Base-by-base conservation (phyloP, 2,329 filamentous ascomycete species). In the Beauveria brongniartii region DNA sequence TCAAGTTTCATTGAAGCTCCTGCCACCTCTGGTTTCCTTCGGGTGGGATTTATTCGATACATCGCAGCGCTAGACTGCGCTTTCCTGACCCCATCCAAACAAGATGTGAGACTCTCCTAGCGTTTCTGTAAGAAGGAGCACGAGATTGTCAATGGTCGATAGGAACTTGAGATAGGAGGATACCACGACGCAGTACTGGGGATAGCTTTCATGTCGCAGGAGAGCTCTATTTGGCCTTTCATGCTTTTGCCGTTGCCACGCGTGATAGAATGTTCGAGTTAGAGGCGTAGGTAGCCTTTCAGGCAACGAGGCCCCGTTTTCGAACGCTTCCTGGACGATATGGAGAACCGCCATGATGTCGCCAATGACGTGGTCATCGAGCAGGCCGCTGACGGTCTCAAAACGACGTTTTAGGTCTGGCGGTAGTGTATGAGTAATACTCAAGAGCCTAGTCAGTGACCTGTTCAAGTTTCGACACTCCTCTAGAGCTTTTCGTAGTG, bases 301-400 rank as follows among this genome's bases (percentile, higher is more conserved):
- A 0, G 80, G 79, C 1, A 80, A 64, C 1, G 80, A 72, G n/a
- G 75, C 74, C 0, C 77, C 79, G 0, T 77, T 80, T 34, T 76
- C 73, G 6, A 82, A 65, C 1, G 77, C 69, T 52, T 80, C 78
- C 55, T 79, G 77, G 4, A 79, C 66, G 3, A 81, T 72, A 1
- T 69, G 70, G 1, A 82, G 65, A 4, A 81, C 77, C 1, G 77
- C 77, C 79, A 82, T 82, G 54, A 79, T 64, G 30, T 80, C 79
- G 3, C 75, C 78, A 6, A 82, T 75, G 18, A 70, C 70, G 2
- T 70, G 69, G n/a, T 80, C 73, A 30, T 78, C 75, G 0, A 76
- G 65, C 0, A 80, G 66, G 1, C 78, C 78, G 0, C 70, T 69
- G 1, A 70, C 67, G 0, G 64, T 68, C 0, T 71, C 68, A 0